A percentile compares a stretch with the other conserved stretches of the same genome.
Evolutionary conservation across 257 asterid genomes (phyloP).

Genomic region (Rhazya stricta): DNA sequence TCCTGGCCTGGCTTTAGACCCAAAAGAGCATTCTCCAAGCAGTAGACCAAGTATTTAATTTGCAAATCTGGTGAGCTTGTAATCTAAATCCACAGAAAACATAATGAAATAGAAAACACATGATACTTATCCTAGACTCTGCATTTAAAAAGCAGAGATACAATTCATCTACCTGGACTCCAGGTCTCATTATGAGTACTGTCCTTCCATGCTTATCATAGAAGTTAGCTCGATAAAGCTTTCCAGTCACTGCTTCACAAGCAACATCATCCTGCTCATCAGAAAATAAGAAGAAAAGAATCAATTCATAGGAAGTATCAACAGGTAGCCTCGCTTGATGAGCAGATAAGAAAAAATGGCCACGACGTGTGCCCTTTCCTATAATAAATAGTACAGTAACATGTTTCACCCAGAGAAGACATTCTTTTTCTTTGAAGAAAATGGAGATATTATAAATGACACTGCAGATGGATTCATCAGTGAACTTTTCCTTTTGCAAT

Average conservation of each 20-base stretch:
- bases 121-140: neutral
- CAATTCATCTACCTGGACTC: constrained; percentile 37
- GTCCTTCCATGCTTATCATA: constrained; percentile 49
- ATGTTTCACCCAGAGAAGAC: neutral
- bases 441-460: neutral
- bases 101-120: neutral
- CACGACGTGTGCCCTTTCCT: too few relatives aligned
- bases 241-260: constrained; percentile 51
- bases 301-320: neutral
- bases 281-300: neutral
- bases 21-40: constrained; percentile 59
- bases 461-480: neutral
- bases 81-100: constrained; percentile 29
- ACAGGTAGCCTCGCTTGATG: neutral
- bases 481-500: neutral
- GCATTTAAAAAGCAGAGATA: neutral
- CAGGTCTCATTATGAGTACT: constrained; percentile 62
- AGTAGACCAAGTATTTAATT: constrained; percentile 51
- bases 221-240: constrained; percentile 50
- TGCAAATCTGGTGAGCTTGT: constrained; percentile 43
- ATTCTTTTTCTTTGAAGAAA: neutral
- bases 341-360: neutral
- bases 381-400: neutral
- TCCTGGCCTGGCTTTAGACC: constrained; percentile 42
- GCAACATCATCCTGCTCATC: constrained; percentile 47